phyloP scores from a whole-genome alignment of 2,329 filamentous ascomycete genomes.

The Diaporthe caulivora region DNA sequence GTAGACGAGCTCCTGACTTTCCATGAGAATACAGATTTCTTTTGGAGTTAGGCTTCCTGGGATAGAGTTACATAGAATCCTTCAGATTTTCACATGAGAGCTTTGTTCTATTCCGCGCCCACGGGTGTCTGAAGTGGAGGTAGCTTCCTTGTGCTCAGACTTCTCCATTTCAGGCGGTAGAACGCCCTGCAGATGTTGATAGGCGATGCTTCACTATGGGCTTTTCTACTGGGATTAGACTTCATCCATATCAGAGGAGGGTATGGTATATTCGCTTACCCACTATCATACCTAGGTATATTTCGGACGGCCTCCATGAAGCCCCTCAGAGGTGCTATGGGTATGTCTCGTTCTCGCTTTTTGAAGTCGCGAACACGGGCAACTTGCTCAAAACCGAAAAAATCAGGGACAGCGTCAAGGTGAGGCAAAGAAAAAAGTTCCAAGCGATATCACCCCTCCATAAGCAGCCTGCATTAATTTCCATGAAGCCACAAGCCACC shows the following conservation, averaged over 20 bases:
- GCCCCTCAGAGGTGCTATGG: background rate
- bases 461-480: constrained; percentile 10
- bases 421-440: background rate
- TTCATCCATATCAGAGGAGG: background rate
- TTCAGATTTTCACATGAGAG: background rate
- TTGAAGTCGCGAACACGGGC: background rate
- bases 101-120: background rate
- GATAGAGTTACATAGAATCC: background rate
- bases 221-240: background rate
- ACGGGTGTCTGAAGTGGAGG: too few relatives aligned
- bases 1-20: too few relatives aligned
- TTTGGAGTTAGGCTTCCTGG: background rate
- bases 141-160: background rate
- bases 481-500: constrained; percentile 2
- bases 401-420: constrained; percentile 9
- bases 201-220: background rate
- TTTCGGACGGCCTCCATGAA: background rate
- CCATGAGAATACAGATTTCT: background rate
- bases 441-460: constrained; percentile 19
- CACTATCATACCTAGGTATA: background rate
- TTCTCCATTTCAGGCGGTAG: background rate
- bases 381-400: constrained; percentile 2
- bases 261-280: background rate
- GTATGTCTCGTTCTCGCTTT: constrained; percentile 19
- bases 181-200: background rate